These are phyloP conservation scores for Grosmannia serpens DNA, from an alignment of 2,329 filamentous ascomycete genomes.

Conservation along the genomic window DNA sequence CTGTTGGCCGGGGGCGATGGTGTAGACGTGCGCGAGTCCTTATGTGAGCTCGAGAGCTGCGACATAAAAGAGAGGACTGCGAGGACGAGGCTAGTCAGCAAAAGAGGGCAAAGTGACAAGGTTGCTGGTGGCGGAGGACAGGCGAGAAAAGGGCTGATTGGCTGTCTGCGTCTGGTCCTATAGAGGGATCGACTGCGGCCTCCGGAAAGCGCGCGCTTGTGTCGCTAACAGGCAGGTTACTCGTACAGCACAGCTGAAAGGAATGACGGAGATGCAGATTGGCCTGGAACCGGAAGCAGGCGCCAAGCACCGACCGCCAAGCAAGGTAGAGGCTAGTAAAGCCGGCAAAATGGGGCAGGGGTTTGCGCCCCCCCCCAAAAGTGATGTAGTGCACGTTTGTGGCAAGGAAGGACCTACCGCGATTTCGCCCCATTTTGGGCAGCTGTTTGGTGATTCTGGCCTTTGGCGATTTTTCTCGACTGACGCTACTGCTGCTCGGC, in stretches of 20 bases:
- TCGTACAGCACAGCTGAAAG: neutral
- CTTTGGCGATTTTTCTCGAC: neutral
- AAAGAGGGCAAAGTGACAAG: slow-evolving; percentile 8
- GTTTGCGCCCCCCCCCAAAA: neutral
- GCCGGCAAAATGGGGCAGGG: neutral
- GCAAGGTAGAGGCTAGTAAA: neutral
- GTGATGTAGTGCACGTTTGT: neutral
- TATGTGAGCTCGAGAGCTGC: slow-evolving; percentile 49
- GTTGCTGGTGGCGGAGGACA: neutral
- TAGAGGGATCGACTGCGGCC: neutral
- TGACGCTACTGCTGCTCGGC: neutral
- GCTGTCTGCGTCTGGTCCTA: neutral
- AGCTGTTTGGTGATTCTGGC: slow-evolving; percentile 2
- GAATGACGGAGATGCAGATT: neutral
- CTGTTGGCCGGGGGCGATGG: slow-evolving; percentile 29
- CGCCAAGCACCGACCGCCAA: neutral
- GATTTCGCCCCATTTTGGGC: slow-evolving; percentile 39
- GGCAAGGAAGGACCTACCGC: slow-evolving; percentile 32
- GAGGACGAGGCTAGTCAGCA: slow-evolving; percentile 8
- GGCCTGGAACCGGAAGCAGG: neutral
- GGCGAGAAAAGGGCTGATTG: neutral
- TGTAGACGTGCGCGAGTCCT: slow-evolving; percentile 30
- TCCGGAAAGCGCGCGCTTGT: neutral
- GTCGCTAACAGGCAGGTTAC: neutral
- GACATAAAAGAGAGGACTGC: slow-evolving; percentile 84